Base-by-base conservation (phyloP, 2,329 filamentous ascomycete species). In the Microsporum ferrugineum region DNA sequence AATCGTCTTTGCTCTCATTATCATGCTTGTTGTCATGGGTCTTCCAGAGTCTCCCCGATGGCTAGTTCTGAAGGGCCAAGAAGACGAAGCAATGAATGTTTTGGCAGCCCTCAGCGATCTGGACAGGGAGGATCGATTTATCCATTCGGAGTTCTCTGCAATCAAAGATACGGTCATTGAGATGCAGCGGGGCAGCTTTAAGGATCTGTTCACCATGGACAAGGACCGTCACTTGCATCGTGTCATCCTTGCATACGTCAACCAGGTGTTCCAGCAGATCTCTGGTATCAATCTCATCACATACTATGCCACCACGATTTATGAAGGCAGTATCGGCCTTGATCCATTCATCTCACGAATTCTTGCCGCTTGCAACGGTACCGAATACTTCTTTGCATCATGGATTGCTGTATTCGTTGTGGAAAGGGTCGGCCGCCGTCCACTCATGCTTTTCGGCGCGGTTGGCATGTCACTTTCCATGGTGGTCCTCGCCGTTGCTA, bases 371-470 rank as follows among this genome's bases (percentile, higher is more conserved):
- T 75, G 73, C 65, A 81, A 81, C 63, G 80, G 79, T 38, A 81
- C 79, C 0, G 79, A 80, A 62, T 82, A 82, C 67, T 81, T 82
- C 65, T 59, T 80, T 29, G 78, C 78, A 1, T 80, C 78, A 1
- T 76, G 75, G 69, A 68, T 81, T 29, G 75, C 79, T 2, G 74
- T 82, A 36, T 79, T 80, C 63, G 75, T 76, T 8, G 76, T 81
- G 61, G 78, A 81, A 65, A 75, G 73, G 58, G 71, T 79, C 59
- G 79, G 79, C 12, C 76, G 88, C 33, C 80, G 87, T 17, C 82
- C 82, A 68, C 80, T 90, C 63, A 89, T 91, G 85, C 73, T 90
- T 17, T 82, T 88, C 64, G 87, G 87, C 59, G 83, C 84, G 0
- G 74, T 81, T 38, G 84, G 84, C 0, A 84, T 86, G 76, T 83